Conservation (phyloP, 1,139 yeast genomes). For the Scheffersomyces segobiensis region DNA sequence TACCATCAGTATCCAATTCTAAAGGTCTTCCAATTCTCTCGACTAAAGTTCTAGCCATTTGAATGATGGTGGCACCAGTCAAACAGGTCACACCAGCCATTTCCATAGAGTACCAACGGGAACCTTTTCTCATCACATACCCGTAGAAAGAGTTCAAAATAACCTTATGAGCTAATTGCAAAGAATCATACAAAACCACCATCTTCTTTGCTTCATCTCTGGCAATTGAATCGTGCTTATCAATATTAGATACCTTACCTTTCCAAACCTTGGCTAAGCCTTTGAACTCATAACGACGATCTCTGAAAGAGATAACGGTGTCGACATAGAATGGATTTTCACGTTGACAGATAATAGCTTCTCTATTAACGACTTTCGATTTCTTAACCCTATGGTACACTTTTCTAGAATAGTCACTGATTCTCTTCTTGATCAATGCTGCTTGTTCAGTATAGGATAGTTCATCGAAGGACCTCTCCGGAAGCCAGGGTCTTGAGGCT, state of each 20-base stretch:
- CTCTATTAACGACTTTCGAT: constrained; percentile 83
- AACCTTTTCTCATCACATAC: constrained; percentile 98
- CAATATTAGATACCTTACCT: constrained; percentile 64
- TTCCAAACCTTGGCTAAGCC: constrained; percentile 95
- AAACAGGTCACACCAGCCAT: constrained; percentile 99
- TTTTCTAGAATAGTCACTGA: constrained; percentile 84
- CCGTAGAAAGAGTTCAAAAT: constrained; percentile 97
- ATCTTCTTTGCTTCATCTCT: constrained; percentile 87
- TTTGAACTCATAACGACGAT: constrained; percentile 94
- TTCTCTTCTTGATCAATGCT: constrained; percentile 66
- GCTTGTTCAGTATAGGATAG: constrained; percentile 80
- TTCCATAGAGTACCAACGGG: constrained; percentile 99
- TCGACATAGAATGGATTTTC: constrained; percentile 97
- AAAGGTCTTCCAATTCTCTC: constrained; percentile 94
- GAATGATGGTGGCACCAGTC: constrained; percentile 97
- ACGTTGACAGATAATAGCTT: constrained; percentile 94
- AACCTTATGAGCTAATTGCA: constrained; percentile 96
- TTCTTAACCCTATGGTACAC: constrained; percentile 80
- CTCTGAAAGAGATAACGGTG: constrained; percentile 93
- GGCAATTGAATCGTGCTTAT: constrained; percentile 53
- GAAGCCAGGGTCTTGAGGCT: constrained; percentile 54
- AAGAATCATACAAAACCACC: constrained; percentile 91
- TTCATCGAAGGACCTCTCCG: constrained; percentile 69
- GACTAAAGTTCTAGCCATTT: constrained; percentile 92
- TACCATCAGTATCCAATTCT: constrained; percentile 98